Base-by-base conservation (phyloP, 2,329 filamentous ascomycete species). In the Lecanicillium sp. region DNA sequence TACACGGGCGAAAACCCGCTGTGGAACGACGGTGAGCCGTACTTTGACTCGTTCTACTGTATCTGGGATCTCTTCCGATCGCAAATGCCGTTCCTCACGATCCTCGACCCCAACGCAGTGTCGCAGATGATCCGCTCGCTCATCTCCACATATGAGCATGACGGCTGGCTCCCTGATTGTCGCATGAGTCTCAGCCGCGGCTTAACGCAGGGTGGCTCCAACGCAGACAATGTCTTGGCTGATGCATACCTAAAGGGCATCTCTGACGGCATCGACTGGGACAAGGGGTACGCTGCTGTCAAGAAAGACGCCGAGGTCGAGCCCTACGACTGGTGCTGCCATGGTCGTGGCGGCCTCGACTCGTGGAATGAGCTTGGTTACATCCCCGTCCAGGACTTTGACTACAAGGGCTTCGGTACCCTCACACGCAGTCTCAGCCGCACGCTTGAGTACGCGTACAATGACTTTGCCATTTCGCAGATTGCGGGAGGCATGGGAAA, bases 11-110 rank as follows among this genome's bases (percentile, higher is more conserved):
- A 88, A 60, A 88, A 87, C 48, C 81, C 82, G 2, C 60, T 81
- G 0, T 88, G 84, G 82, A 55, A 75, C 2, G 82, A 76, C 35
- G 69, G 68, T 2, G 83, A 86, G 60, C 84, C 83, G 0, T 88
- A 87, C 57, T 88, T 83, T 58, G 84, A 88, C 61, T 86, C 81
- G 1, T 87, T 84, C 56, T 90, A 89, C 62, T 88, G 83, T 55
- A 81, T 87, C 4, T 88, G 84, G 84, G 84, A 88, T 56, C 78
- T 77, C 0, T 87, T 84, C 54, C 72, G 84, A 19, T 82, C 78
- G 29, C 83, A 85, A 50, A 76, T 87, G 40, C 83, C 84, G 0
- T 75, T 89, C 17, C 67, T 90, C 24, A 86, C 82, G 0, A 69
- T 90, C 19, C 51, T 85, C 1, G 85, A 89, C 55, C 84, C 86